Evolutionary conservation across 2,329 filamentous ascomycete genomes (phyloP), one percentile per base, ranked within the genome.

Genomic region (Colletotrichum tropicale): DNA sequence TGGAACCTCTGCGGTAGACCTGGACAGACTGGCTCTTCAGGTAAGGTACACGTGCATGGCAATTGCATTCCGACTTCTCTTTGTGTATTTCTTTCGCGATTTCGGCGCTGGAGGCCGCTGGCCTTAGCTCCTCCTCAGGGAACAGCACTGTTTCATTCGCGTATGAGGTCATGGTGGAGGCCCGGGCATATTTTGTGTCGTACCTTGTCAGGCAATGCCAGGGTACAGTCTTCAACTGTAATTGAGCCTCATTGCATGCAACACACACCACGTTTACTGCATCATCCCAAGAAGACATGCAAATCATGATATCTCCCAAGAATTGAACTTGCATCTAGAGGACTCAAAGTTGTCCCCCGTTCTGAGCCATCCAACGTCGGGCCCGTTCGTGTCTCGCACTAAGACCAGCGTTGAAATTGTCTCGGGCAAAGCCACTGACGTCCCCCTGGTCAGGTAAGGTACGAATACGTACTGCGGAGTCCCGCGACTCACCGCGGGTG

Each of bases 131-230:
- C 56, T 55, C 30, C 18, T 18, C 21, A 16, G 61, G 28, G 62
- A 34, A 43, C 48, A 38, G 34, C 21, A 43, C 12, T 75, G 75
- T 77, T 77, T 77, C 75, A 76, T 68, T 64, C 34, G 72, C 34
- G 68, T 77, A 75, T 76, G 75, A 75, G 66, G 75, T 75, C 75
- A 71, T 76, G 71, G 71, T 75, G 69, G 70, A 75, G 69, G 73
- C 69, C 73, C 58, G 62, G 62, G 62, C 32, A 43, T 55, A 30
- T 43, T 32, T 24, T 48, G 56, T 26, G 67, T 26, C 21, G 38
- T 67, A 56, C 61, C 68, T 66, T 21, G 28, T 65, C 38, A 52
- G 52, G 34, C 43, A 18, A 66, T 18, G 28, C 58, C 38, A 52
- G 52, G 48, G 66, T 16, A 66, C 28, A 16, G 55, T 58, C n/a